Evolutionary conservation across 2,329 filamentous ascomycete species (phyloP), one percentile per base, ranked within the genome.

Genomic region (Exophiala sp.): DNA sequence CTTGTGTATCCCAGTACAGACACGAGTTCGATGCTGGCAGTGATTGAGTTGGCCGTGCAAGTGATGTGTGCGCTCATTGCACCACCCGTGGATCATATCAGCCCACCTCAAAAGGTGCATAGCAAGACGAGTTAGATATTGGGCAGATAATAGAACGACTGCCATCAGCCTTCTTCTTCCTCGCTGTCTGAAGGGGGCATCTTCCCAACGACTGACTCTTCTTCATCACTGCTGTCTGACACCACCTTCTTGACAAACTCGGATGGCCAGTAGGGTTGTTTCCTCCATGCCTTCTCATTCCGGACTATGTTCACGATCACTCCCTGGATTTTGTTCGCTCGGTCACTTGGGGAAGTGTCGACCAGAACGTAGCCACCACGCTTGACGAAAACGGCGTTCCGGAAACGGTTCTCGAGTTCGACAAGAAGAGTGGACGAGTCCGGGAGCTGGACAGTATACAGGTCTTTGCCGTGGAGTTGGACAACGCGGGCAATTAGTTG

Each of bases 291-390:
- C 70, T 88, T 94, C 72, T 96, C 90, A 63, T 96, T 88, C 30
- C 88, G 77, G 30, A 97, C 89, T 29, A 97, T 81, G 64, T 96
- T 96, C 59, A 95, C 77, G 62, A 98, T 96, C 68, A 95, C 88
- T 11, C 91, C 93, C 45, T 80, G 77, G 10, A 95, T 79, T 66
- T 88, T 89, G 62, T 88, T 88, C 38, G 85, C 83, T 44, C 82
- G 72, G 19, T 78, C 80, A 22, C 83, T 73, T 1, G 78, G 74
- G 6, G 42, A 48, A 19, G 80, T 84, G 58, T 97, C 86, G 11
- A 95, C 77, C 9, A 97, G 71, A 23, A 96, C 89, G 67, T 84
- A 97, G 0, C 88, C 88, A 23, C 89, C 86, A 14, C 88, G 82
- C 68, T 86, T 90, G 66, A 97, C 86, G 87, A 88, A 97, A 57